Conservation (phyloP, 495 filamentous ascomycete genomes). For the Aspergillus steynii region DNA sequence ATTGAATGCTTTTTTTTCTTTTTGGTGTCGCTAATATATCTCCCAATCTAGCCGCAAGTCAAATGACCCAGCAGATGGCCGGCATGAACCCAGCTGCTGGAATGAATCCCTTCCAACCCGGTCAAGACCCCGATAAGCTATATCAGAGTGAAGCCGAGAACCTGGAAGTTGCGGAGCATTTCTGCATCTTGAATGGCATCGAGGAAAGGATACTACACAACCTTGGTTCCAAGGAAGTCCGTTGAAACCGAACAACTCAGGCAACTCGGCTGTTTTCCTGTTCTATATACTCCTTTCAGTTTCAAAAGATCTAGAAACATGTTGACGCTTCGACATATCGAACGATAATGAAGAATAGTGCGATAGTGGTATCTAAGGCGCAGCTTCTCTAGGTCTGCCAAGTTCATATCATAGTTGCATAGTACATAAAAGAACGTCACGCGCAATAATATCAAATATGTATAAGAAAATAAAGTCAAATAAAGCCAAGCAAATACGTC, state of each 20-base stretch:
- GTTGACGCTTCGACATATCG: neutral
- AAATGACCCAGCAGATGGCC: slow-evolving; percentile 93
- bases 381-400: neutral
- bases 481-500: slow-evolving; percentile 10
- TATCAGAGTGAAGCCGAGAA: slow-evolving; percentile 92
- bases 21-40: slow-evolving; percentile 12
- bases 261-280: neutral
- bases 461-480: neutral
- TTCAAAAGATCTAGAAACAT: neutral
- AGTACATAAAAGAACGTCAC: neutral
- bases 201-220: slow-evolving; percentile 75
- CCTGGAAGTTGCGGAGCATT: slow-evolving; percentile 88
- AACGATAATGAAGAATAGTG: neutral
- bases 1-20: neutral
- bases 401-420: neutral
- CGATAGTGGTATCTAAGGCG: neutral
- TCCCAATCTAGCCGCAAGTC: slow-evolving; percentile 70
- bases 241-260: slow-evolving; percentile 5
- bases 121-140: slow-evolving; percentile 93
- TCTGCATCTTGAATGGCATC: slow-evolving; percentile 82
- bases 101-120: slow-evolving; percentile 81
- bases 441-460: neutral
- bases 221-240: slow-evolving; percentile 30
- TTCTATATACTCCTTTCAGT: neutral
- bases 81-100: slow-evolving; percentile 70